Conservation (phyloP, 768 basidiomycete genomes). For the Xerocomellus amylosporus region DNA sequence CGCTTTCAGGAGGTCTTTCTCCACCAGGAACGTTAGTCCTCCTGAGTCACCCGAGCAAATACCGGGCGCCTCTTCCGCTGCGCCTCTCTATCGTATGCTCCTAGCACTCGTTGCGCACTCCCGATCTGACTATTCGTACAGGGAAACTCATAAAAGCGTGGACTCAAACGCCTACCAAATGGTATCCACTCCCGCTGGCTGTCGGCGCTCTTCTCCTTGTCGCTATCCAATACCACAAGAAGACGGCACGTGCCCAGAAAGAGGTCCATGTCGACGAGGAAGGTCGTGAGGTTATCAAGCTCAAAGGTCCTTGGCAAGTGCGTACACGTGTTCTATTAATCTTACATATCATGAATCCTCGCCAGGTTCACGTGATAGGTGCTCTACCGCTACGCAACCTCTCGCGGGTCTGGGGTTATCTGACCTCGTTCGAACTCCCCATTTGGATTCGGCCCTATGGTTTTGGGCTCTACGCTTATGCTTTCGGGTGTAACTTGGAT, state of each 20-base stretch:
- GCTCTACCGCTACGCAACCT: constrained; percentile 92
- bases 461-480: constrained; percentile 75
- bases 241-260: constrained; percentile 44
- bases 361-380: constrained; percentile 91
- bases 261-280: constrained; percentile 81
- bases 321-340: constrained; percentile 18
- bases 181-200: constrained; percentile 92
- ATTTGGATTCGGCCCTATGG: constrained; percentile 94
- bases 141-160: constrained; percentile 73
- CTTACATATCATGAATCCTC: background rate
- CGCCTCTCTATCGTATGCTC: constrained; percentile 49
- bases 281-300: constrained; percentile 73
- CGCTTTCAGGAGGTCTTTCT: constrained; percentile 27
- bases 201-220: constrained; percentile 88
- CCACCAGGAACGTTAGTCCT: constrained; percentile 24
- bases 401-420: constrained; percentile 95
- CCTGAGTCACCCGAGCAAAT: constrained; percentile 47
- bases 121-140: constrained; percentile 23
- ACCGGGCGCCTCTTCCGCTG: constrained; percentile 32
- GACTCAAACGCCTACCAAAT: constrained; percentile 86
- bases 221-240: constrained; percentile 68
- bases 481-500: constrained; percentile 93
- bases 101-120: background rate
- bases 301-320: constrained; percentile 94
- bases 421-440: constrained; percentile 91